Conservation (phyloP, 2,329 filamentous ascomycete genomes). For the Metarhizium humberi region DNA sequence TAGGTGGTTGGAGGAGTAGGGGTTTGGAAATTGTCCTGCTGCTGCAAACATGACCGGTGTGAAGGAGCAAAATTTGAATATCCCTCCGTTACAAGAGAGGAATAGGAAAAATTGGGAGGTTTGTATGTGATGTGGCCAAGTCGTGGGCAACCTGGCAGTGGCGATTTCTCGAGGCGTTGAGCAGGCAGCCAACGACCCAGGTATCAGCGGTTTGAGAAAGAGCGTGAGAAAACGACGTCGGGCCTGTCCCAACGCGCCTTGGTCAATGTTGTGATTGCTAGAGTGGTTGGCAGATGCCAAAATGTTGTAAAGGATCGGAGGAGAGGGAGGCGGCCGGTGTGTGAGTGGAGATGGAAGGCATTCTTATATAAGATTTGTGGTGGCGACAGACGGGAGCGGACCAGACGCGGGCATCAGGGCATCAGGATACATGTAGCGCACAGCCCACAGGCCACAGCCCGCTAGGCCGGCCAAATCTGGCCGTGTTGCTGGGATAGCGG, state of each 20-base stretch:
- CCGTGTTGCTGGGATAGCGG: too few relatives aligned
- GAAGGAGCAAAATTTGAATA: conserved; percentile 14
- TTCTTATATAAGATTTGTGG: conserved; percentile 13
- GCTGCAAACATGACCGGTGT: conserved; percentile 45
- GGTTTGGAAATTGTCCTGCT: conserved; percentile 43
- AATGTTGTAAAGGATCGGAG: conserved; percentile 18
- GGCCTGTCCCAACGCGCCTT: conserved; percentile 13
- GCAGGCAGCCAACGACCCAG: conserved; percentile 15
- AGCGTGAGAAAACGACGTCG: conserved; percentile 18
- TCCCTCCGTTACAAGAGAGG: conserved; percentile 19
- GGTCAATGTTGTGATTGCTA: conserved; percentile 8
- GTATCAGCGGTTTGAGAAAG: conserved; percentile 7
- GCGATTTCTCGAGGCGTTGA: conserved; percentile 18
- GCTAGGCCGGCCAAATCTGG: too few relatives aligned
- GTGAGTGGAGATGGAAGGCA: conserved; percentile 21
- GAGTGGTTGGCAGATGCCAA: conserved; percentile 30
- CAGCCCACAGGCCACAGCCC: neutral
- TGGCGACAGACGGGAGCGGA: neutral
- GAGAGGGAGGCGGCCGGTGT: conserved; percentile 8
- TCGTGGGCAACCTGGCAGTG: conserved; percentile 17
- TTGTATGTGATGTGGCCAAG: conserved; percentile 14
- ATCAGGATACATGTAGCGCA: neutral
- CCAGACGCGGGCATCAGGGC: neutral
- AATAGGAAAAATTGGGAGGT: conserved; percentile 6
- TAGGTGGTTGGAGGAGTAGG: conserved; percentile 51